These are phyloP conservation scores for Flaveria brownii DNA, from an alignment of 129 eudicot genomes.

Conservation along the genomic window DNA sequence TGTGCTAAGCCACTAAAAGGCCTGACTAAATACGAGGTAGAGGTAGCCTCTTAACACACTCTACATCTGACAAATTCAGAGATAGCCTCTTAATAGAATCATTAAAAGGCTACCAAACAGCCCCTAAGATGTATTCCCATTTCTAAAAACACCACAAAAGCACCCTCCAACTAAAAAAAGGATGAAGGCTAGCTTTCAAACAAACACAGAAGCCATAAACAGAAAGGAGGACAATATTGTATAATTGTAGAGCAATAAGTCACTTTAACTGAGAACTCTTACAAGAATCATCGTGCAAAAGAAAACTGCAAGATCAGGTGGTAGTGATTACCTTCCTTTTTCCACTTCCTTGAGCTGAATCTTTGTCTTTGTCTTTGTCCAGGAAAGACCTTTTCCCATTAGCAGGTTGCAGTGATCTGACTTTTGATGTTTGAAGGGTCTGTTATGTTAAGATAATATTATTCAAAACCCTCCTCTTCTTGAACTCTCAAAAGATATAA, in stretches of 20 bases:
- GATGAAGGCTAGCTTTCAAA: neutral
- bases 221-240: neutral
- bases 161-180: neutral
- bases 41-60: too few species aligned
- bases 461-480: neutral
- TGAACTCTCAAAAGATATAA: slow-evolving; percentile 12
- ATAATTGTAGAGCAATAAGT: neutral
- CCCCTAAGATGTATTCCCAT: neutral
- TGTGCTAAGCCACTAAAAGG: too few species aligned
- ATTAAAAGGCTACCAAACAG: too few species aligned
- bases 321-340: slow-evolving; percentile 46
- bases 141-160: neutral
- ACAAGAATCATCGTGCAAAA: slow-evolving; percentile 10
- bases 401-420: slow-evolving; percentile 40
- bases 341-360: slow-evolving; percentile 37
- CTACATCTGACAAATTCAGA: too few species aligned
- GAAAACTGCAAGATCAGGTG: slow-evolving; percentile 3
- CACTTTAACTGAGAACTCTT: neutral
- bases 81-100: too few species aligned
- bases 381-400: slow-evolving; percentile 39
- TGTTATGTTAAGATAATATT: slow-evolving; percentile 22
- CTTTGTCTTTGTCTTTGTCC: slow-evolving; percentile 32
- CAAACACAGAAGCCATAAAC: neutral
- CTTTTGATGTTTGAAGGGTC: slow-evolving; percentile 46
- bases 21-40: too few species aligned